These are phyloP conservation scores for Ceraceosorus guamensis DNA, from an alignment of 1,284 basidiomycete genomes.

Conservation along the genomic window DNA sequence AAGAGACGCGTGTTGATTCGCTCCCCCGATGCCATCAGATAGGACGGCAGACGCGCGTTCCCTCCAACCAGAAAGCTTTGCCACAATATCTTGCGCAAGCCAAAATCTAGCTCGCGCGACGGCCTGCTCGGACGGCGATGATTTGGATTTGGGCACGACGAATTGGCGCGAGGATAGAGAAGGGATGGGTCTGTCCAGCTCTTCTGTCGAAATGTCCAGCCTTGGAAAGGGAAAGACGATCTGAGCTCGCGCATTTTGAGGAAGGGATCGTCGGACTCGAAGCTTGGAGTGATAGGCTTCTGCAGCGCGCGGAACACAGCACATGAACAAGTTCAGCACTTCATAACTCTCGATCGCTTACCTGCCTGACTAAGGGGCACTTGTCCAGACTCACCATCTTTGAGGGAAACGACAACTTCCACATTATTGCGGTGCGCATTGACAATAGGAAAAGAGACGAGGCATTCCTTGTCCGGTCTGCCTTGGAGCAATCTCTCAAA, in stretches of 20 bases:
- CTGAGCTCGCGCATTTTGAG: conserved; percentile 51
- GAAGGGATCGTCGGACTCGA: neutral
- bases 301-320: neutral
- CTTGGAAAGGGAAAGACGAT: conserved; percentile 71
- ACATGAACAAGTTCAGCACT: neutral
- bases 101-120: conserved; percentile 75
- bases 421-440: conserved; percentile 85
- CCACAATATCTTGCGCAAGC: conserved; percentile 80
- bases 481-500: neutral
- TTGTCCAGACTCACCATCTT: conserved; percentile 46
- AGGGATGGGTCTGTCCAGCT: conserved; percentile 65
- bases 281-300: neutral
- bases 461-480: conserved; percentile 62
- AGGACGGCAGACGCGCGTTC: conserved; percentile 58
- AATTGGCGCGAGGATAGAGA: conserved; percentile 76
- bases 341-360: neutral
- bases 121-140: conserved; percentile 59
- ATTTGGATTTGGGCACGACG: conserved; percentile 67
- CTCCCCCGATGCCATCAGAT: too few species aligned
- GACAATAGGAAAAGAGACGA: conserved; percentile 75
- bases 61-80: conserved; percentile 67
- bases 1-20: too few species aligned
- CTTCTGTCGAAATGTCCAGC: conserved; percentile 58
- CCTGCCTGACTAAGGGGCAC: neutral
- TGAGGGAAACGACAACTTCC: conserved; percentile 67